Evolutionary conservation across 192 early-diverging fungal genomes (phyloP), one percentile per base, ranked within the genome.

Genomic region (Linnemannia schmuckeri): DNA sequence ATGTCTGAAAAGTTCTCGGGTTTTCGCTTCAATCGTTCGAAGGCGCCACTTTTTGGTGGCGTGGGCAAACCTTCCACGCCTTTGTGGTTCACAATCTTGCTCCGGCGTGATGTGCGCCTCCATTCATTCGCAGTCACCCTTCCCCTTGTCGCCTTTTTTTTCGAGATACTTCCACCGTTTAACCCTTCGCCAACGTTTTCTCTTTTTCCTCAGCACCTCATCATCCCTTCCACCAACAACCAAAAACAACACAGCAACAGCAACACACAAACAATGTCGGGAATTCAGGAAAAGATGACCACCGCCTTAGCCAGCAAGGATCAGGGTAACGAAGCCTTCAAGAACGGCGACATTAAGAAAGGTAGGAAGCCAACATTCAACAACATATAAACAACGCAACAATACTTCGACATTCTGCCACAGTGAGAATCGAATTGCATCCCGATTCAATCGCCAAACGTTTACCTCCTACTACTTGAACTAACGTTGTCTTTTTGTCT

Each of bases 261-360:
- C 33, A 42, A 42, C 18, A 20, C n/a, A 72, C 17, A 70, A 75
- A 38, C 52, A 33, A 80, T 80, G 78, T 27, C 83, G 52, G 37
- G 75, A 41, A 74, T 86, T 20, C 54, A 86, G 41, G 85, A 88
- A 41, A 88, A 88, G 72, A 81, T 89, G 27, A 47, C 47, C 13
- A 72, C 76, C 18, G 86, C 82, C 8, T 49, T 82, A 13, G 68
- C 30, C 22, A 49, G 82, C 70, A 89, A 89, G 72, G 89, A 89
- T 55, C 54, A 30, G 20, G 89, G 89, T 18, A 88, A 88, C 63
- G 89, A 89, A n/a, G 73, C 75, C 15, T 89, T 88, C 73, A 89
- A 89, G 61, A 54, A 81, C 4, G 85, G 82, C 37, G 80, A 88
- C 76, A 73, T 85, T 18, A 77, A 75, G 41, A 66, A 82, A 74